Percentiles rank a stretch among this genome's conserved stretches.
Evolutionary conservation across 768 basidiomycete species (phyloP).

Genomic region (Suillus sp.): DNA sequence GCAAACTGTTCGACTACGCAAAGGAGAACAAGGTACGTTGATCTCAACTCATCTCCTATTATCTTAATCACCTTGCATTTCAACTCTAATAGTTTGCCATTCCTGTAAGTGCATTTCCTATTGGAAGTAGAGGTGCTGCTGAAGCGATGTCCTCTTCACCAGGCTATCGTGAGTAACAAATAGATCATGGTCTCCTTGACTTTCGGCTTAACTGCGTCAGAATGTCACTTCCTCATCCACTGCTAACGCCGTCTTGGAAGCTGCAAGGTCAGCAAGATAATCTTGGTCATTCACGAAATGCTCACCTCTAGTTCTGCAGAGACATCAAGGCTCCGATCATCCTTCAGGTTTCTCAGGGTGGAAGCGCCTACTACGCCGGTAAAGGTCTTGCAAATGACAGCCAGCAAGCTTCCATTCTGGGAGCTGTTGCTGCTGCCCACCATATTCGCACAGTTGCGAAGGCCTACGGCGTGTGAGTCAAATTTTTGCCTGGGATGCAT

Average conservation of each 20-base stretch:
- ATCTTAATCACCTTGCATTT: slow-evolving; percentile 17
- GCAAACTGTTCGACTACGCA: slow-evolving; percentile 95
- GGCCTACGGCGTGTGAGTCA: slow-evolving; percentile 86
- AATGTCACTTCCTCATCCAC: slow-evolving; percentile 97
- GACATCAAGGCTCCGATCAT: slow-evolving; percentile 98
- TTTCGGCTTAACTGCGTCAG: slow-evolving; percentile 41
- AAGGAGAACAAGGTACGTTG: slow-evolving; percentile 77
- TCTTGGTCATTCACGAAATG: slow-evolving; percentile 8
- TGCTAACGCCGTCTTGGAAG: slow-evolving; percentile 93
- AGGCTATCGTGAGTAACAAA: slow-evolving; percentile 74
- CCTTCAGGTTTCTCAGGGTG: slow-evolving; percentile 96
- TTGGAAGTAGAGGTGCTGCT: background rate
- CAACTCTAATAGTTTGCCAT: slow-evolving; percentile 66
- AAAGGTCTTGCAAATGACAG: slow-evolving; percentile 95
- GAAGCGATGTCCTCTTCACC: slow-evolving; percentile 5
- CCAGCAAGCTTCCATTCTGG: slow-evolving; percentile 93
- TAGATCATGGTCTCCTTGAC: background rate
- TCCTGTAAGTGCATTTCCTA: slow-evolving; percentile 57
- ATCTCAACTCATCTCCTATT: slow-evolving; percentile 8
- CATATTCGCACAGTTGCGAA: slow-evolving; percentile 89
- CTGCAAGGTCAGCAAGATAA: slow-evolving; percentile 65
- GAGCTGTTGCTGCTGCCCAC: slow-evolving; percentile 89
- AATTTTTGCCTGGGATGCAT: background rate
- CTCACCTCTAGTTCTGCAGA: slow-evolving; percentile 39
- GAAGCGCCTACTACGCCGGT: slow-evolving; percentile 93